These are phyloP conservation scores for Trichoderma sp. DNA, from an alignment of 2,329 filamentous ascomycete genomes.

Conservation along the genomic window DNA sequence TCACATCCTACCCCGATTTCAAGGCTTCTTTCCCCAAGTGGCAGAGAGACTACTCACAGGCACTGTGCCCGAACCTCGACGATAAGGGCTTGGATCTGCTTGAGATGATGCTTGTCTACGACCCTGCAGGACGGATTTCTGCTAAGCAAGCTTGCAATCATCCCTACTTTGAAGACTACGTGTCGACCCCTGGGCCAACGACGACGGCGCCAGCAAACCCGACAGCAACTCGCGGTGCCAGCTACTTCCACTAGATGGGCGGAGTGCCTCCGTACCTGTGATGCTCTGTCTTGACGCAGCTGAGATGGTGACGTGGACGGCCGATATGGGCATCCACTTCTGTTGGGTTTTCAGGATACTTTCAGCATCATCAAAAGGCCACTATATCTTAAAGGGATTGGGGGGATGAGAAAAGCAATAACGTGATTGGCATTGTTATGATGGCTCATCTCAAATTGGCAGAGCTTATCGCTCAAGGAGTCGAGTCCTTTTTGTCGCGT, in stretches of 20 bases:
- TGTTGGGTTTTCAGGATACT: conserved; percentile 27
- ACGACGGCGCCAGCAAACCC: conserved; percentile 17
- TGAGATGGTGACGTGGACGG: background rate
- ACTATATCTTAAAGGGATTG: background rate
- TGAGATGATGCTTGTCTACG: conserved; percentile 75
- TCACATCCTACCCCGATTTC: conserved; percentile 93
- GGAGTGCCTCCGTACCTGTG: conserved; percentile 26
- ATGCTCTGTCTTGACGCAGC: background rate
- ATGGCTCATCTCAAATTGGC: background rate
- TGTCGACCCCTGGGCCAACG: conserved; percentile 31
- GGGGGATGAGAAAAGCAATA: background rate
- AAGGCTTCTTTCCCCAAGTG: conserved; percentile 92
- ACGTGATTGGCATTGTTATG: conserved; percentile 1
- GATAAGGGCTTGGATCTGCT: conserved; percentile 67
- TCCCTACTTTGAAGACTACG: conserved; percentile 67
- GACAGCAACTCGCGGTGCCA: conserved; percentile 31
- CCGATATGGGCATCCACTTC: background rate
- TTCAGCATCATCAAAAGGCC: conserved; percentile 6
- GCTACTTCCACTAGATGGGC: conserved; percentile 39
- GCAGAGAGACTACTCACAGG: conserved; percentile 65
- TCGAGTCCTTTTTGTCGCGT: background rate
- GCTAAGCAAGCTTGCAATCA: conserved; percentile 85
- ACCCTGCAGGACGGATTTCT: conserved; percentile 81
- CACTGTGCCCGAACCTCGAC: conserved; percentile 71
- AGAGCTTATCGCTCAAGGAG: background rate